Percentiles rank a stretch among this genome's conserved stretches.
Evolutionary conservation across 176 grass and related monocot species (phyloP).

Genomic region (Canna indica): DNA sequence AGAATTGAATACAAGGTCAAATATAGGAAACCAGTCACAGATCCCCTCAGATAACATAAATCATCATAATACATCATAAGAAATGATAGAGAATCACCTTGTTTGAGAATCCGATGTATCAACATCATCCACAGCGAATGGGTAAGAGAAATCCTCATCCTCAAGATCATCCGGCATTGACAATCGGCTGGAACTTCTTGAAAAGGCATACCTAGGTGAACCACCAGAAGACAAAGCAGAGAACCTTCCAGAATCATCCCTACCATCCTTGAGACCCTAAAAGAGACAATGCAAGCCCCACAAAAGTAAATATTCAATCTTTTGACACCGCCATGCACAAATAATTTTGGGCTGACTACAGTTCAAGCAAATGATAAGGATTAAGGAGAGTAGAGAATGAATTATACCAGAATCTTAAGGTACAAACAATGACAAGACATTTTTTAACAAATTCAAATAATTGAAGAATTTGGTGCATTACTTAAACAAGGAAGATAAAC

Average conservation of each 20-base stretch:
- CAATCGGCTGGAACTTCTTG: slow-evolving; percentile 88
- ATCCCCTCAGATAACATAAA: neutral
- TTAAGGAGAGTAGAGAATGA: too few species aligned
- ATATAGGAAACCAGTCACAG: neutral
- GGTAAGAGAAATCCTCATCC: slow-evolving; percentile 58
- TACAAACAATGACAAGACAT: too few species aligned
- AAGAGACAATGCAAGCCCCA: neutral
- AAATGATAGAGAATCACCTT: slow-evolving; percentile 41
- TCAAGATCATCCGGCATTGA: slow-evolving; percentile 80
- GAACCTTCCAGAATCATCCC: slow-evolving; percentile 93
- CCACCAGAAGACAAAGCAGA: slow-evolving; percentile 67
- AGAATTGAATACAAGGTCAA: neutral
- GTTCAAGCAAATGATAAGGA: neutral
- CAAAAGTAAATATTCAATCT: neutral
- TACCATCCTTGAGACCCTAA: slow-evolving; percentile 51
- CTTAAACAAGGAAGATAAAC: too few species aligned
- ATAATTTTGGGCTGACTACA: neutral
- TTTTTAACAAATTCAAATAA: too few species aligned
- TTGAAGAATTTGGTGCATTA: too few species aligned
- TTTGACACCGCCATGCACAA: neutral
- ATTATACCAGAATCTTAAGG: too few species aligned
- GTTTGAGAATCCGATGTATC: slow-evolving; percentile 61
- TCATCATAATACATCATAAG: neutral
- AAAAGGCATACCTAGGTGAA: slow-evolving; percentile 57
- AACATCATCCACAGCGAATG: slow-evolving; percentile 88